Conservation (phyloP, 139 green algal species). For the Asterochloris erici region DNA sequence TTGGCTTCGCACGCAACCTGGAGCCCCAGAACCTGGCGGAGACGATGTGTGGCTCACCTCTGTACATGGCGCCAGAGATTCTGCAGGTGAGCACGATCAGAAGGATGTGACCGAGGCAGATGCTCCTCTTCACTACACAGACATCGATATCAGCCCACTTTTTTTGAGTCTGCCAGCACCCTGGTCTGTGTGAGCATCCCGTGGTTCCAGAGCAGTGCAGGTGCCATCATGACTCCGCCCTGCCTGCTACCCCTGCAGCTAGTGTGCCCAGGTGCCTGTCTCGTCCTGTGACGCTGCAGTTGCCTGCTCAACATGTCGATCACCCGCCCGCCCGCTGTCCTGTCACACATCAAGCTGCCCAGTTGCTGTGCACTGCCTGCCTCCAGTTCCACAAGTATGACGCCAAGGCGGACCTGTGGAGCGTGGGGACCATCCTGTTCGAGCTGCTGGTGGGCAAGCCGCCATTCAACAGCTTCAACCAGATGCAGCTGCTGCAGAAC, state of each 20-base stretch:
- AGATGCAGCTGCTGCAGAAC: constrained; percentile 88
- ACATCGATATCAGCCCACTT: background rate
- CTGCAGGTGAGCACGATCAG: constrained; percentile 53
- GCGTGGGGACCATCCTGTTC: constrained; percentile 92
- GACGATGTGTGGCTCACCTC: constrained; percentile 92
- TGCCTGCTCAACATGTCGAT: too few species aligned
- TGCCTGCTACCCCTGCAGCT: too few species aligned
- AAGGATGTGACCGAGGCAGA: too few species aligned
- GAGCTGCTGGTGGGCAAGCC: constrained; percentile 86
- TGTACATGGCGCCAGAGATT: constrained; percentile 99
- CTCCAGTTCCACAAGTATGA: constrained; percentile 59
- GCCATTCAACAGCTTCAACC: constrained; percentile 70
- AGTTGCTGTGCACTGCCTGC: too few species aligned
- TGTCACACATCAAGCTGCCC: too few species aligned
- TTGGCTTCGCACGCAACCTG: constrained; percentile 94
- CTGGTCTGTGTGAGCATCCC: too few species aligned
- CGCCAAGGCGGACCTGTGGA: constrained; percentile 88
- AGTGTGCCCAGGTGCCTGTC: too few species aligned
- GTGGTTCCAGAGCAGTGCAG: too few species aligned
- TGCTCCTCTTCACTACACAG: background rate
- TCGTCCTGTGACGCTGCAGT: too few species aligned
- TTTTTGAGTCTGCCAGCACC: too few species aligned
- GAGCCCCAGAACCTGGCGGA: constrained; percentile 89
- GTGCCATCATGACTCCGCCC: too few species aligned
- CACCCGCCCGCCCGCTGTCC: too few species aligned